phyloP scores from a whole-genome alignment of 345 rosid genomes.

The Eucalyptus pauciflora region DNA sequence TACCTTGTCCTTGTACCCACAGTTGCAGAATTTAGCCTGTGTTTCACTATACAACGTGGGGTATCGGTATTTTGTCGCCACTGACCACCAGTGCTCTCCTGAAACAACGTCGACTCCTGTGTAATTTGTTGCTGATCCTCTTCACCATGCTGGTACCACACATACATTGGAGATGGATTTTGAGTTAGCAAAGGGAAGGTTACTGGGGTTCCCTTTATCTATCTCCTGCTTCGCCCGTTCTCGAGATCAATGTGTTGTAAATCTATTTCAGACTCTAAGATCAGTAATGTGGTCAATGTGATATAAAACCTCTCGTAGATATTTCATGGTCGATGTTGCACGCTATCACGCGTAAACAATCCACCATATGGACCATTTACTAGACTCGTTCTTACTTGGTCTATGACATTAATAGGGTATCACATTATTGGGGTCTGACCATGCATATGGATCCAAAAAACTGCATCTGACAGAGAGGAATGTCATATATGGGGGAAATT shows the following conservation, averaged over 20 bases:
- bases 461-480: neutral
- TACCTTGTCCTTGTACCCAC: neutral
- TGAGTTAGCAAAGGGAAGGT: neutral
- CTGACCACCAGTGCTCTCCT: neutral
- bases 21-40: neutral
- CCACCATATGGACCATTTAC: neutral
- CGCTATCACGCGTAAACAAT: rapidly evolving
- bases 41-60: neutral
- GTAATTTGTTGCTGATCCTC: neutral
- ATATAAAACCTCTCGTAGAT: neutral
- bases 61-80: neutral
- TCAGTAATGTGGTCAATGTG: neutral
- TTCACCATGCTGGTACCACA: neutral
- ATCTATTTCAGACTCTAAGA: neutral
- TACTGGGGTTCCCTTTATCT: neutral
- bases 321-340: neutral
- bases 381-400: neutral
- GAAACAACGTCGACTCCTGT: neutral
- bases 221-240: neutral
- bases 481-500: rapidly evolving
- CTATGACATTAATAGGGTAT: neutral
- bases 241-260: neutral
- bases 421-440: neutral
- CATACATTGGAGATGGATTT: neutral
- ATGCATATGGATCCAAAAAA: neutral